A percentile compares a stretch with the other conserved stretches of the same genome.
These are phyloP conservation scores for Simmondsia chinensis DNA, from an alignment of 148 eudicot genomes.

Conservation along the genomic window DNA sequence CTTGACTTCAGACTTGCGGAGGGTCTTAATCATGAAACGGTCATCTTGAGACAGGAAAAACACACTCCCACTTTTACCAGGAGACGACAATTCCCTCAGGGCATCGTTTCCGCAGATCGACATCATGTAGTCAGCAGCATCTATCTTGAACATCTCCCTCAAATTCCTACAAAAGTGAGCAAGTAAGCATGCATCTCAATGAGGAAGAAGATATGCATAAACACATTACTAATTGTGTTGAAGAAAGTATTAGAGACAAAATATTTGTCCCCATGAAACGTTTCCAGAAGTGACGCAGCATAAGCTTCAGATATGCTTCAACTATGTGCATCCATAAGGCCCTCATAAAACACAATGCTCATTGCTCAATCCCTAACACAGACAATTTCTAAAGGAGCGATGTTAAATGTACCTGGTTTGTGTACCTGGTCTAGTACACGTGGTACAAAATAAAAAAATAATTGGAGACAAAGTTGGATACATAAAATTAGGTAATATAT, in stretches of 20 bases:
- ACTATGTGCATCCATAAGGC: neutral
- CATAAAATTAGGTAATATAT: too few species aligned
- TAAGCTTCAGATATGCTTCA: neutral
- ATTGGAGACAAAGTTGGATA: too few species aligned
- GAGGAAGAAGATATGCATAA: neutral
- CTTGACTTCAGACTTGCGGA: slow-evolving; percentile 92
- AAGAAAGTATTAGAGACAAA: neutral
- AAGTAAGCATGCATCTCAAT: neutral
- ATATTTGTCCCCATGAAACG: neutral
- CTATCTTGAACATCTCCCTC: slow-evolving; percentile 96
- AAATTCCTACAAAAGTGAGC: slow-evolving; percentile 41
- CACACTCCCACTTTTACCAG: slow-evolving; percentile 97
- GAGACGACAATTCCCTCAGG: slow-evolving; percentile 90
- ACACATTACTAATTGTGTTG: too few species aligned
- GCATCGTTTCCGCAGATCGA: slow-evolving; percentile 98
- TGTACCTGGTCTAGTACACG: too few species aligned
- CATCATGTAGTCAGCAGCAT: slow-evolving; percentile 98
- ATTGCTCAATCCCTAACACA: neutral
- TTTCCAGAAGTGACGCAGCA: neutral
- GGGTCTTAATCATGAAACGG: slow-evolving; percentile 96
- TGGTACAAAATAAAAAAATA: too few species aligned
- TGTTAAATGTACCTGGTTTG: too few species aligned
- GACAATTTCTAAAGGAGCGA: neutral
- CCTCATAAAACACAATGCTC: neutral
- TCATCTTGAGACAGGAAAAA: slow-evolving; percentile 98